phyloP scores from a whole-genome alignment of 1,139 yeast genomes.

The Taphrina populina region DNA sequence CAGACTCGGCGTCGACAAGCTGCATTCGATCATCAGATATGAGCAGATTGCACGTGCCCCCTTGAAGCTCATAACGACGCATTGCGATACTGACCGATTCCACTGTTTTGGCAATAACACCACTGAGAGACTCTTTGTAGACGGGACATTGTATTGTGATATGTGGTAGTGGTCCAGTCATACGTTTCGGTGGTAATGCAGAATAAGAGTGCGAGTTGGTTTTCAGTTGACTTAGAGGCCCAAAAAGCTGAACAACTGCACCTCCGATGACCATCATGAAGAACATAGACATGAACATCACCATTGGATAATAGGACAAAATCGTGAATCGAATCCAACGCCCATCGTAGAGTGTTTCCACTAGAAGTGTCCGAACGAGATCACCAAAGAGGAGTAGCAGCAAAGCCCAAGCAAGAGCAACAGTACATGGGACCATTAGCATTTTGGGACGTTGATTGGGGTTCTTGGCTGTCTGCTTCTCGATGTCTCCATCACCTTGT shows the following conservation, averaged over 20 bases:
- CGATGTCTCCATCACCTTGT: conserved; percentile 18
- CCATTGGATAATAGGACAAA: conserved; percentile 20
- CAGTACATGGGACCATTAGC: neutral
- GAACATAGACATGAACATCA: conserved; percentile 27
- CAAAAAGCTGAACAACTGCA: conserved; percentile 22
- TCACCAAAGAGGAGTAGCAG: conserved; percentile 2
- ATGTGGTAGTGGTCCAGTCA: conserved; percentile 34
- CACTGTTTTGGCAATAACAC: conserved; percentile 34
- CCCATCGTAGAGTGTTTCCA: conserved; percentile 25
- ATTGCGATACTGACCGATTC: conserved; percentile 30
- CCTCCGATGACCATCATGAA: conserved; percentile 28
- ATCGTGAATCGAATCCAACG: conserved; percentile 20
- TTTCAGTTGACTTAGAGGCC: conserved; percentile 30
- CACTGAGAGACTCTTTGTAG: conserved; percentile 36
- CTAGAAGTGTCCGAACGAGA: conserved; percentile 3
- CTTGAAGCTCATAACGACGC: conserved; percentile 34
- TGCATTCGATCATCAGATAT: conserved; percentile 36
- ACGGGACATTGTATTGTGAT: conserved; percentile 37
- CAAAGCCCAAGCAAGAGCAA: conserved; percentile 1
- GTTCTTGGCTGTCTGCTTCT: conserved; percentile 5
- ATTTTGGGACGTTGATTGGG: conserved; percentile 4
- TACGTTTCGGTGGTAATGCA: conserved; percentile 30
- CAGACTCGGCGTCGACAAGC: conserved; percentile 20
- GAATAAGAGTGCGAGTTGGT: conserved; percentile 31
- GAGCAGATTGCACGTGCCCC: conserved; percentile 34